These are phyloP conservation scores for Hortiboletus campestris DNA, from an alignment of 768 basidiomycete species.

Conservation along the genomic window DNA sequence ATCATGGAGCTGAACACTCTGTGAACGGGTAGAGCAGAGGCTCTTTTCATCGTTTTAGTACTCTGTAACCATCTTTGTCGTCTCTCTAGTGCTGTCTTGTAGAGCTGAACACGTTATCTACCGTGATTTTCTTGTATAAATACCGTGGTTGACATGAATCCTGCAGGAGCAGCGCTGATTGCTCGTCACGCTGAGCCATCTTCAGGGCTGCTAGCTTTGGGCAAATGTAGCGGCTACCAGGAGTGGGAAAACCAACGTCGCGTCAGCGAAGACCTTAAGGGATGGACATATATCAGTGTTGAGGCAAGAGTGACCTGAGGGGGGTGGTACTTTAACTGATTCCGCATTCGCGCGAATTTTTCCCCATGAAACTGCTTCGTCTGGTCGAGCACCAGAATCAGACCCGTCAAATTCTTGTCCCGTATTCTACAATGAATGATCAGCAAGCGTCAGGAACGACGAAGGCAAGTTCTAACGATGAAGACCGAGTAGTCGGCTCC, in stretches of 20 bases:
- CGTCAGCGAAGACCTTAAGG: conserved; percentile 82
- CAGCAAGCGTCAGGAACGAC: not conserved
- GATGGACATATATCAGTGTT: conserved; percentile 1
- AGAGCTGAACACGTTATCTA: conserved; percentile 16
- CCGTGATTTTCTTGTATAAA: not conserved
- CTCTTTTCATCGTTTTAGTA: not conserved
- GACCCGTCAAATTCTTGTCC: conserved; percentile 99
- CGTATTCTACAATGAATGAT: conserved; percentile 63
- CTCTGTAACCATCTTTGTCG: not conserved
- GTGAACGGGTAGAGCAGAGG: conserved; percentile 11
- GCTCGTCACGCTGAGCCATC: not conserved
- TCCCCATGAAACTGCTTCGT: conserved; percentile 98
- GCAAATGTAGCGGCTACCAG: conserved; percentile 95
- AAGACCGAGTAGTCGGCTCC: conserved; percentile 97
- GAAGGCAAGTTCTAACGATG: conserved; percentile 54
- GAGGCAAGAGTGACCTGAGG: not conserved
- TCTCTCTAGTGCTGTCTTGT: not conserved
- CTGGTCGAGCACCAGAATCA: conserved; percentile 94
- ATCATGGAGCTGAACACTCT: conserved; percentile 25
- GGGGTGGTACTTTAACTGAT: conserved; percentile 64
- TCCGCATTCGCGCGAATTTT: conserved; percentile 89
- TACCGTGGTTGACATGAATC: not conserved
- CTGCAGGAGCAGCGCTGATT: not conserved
- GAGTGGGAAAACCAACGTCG: conserved; percentile 93
- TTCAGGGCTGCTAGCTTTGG: conserved; percentile 30